These are phyloP conservation scores for Lasiodiplodia sp. DNA, from an alignment of 2,329 filamentous ascomycete genomes.

Conservation along the genomic window DNA sequence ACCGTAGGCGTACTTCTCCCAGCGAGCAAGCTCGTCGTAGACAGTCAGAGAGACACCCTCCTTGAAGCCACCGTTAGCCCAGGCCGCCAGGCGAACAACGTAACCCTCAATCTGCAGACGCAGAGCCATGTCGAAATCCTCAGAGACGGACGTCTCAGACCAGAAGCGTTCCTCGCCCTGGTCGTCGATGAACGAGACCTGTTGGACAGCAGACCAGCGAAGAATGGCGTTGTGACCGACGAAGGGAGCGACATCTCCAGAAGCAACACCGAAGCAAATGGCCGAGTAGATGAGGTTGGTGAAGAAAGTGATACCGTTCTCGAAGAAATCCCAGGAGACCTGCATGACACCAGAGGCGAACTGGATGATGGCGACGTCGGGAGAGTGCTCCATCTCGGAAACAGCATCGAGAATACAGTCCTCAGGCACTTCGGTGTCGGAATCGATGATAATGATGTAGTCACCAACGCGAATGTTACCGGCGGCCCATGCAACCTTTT, in stretches of 20 bases:
- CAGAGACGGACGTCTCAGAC: constrained; percentile 78
- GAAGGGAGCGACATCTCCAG: constrained; percentile 76
- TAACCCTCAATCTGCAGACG: constrained; percentile 74
- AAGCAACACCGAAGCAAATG: constrained; percentile 73
- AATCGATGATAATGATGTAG: constrained; percentile 43
- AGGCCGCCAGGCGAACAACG: constrained; percentile 71
- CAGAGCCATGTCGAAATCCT: constrained; percentile 79
- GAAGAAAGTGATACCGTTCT: constrained; percentile 70
- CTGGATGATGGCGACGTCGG: constrained; percentile 71
- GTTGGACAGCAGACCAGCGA: constrained; percentile 71
- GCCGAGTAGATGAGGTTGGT: constrained; percentile 79
- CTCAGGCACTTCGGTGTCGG: constrained; percentile 77
- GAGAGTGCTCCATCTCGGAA: constrained; percentile 81
- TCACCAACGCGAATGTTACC: constrained; percentile 81
- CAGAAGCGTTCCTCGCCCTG: constrained; percentile 72
- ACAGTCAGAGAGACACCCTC: constrained; percentile 77
- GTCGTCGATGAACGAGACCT: constrained; percentile 62
- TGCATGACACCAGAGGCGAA: constrained; percentile 31
- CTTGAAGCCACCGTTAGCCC: constrained; percentile 74
- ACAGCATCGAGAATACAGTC: constrained; percentile 82
- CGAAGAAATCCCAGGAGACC: constrained; percentile 27
- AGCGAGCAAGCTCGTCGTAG: constrained; percentile 74
- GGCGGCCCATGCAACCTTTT: constrained; percentile 78
- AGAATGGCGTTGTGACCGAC: constrained; percentile 81
- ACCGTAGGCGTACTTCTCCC: constrained; percentile 78